Evolutionary conservation across 805 yeast species (phyloP), one percentile per base, ranked within the genome.

Genomic region (Myxozyma kluyveri): DNA sequence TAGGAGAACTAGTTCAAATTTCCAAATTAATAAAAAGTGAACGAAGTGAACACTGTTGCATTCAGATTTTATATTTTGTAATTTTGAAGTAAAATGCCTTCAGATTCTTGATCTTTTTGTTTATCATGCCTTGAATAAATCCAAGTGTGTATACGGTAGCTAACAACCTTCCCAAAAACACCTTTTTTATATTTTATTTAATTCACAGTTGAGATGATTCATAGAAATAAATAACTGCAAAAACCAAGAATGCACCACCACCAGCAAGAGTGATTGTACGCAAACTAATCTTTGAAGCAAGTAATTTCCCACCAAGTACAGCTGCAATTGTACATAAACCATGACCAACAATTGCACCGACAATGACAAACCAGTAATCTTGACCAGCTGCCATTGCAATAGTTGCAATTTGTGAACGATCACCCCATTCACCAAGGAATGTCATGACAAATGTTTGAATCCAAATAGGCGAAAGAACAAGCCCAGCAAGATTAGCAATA

Each of bases 351-450:
- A 88, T 80, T 19, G 95, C 96, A 56, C 99, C 99, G 42, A 83
- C 61, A 42, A 91, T 88, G 36, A 90, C 95, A 61, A 76, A 76
- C 90, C 93, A 83, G 71, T 88, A 93, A 68, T 89, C 86, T 40
- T 88, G 83, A 36, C 96, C 96, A 1, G 99, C 96, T 47, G 98
- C 97, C 95, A 93, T 86, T 37, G 98, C 98, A 63, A 93, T 89
- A 31, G 97, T 93, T 40, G 97, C 96, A 50, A 93, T 88, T 72
- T 93, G 99, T 10, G 97, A 89, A 64, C 99, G 82, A 70, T 93
- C 99, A 46, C 99, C 99, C 95, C 98, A 89, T 72, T 93, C 99
- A 55, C 97, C 99, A 45, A 93, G 73, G 68, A 93, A 93, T 3
- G 96, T 88, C 98, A 93, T 91, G 48, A 82, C 81, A 66, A 93